Evolutionary conservation across 225 moss, liverwort and hornwort genomes (phyloP).

Genomic region (Asterella californica): DNA sequence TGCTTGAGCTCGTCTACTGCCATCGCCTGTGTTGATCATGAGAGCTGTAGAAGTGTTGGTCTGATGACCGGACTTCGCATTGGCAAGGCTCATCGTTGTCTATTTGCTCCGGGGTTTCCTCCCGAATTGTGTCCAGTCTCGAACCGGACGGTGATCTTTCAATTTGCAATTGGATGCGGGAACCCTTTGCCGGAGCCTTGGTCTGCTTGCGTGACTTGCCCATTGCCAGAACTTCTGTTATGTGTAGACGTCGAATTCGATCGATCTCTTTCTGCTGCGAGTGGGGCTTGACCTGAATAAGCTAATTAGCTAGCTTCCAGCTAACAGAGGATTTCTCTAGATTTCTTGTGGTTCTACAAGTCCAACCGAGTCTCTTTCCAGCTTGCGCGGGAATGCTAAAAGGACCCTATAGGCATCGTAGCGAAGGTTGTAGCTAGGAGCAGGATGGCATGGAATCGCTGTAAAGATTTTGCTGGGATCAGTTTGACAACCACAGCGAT

Average conservation of each 20-base stretch:
- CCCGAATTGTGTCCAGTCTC: slow-evolving; percentile 8
- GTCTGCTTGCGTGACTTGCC: slow-evolving; percentile 3
- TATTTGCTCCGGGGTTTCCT: slow-evolving; percentile 10
- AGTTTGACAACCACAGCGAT: background rate
- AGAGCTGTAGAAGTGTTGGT: background rate
- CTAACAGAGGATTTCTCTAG: too few relatives aligned
- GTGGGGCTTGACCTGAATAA: background rate
- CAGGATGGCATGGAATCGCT: background rate
- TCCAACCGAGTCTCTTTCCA: too few relatives aligned
- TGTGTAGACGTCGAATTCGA: background rate
- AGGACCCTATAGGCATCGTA: background rate
- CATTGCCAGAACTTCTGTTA: background rate
- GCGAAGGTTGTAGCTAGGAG: too few relatives aligned
- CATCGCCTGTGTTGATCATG: slow-evolving; percentile 16
- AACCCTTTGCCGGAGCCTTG: background rate
- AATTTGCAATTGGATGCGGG: too few relatives aligned
- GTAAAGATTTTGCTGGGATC: background rate
- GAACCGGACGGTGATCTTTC: slow-evolving; percentile 8
- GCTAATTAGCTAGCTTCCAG: background rate
- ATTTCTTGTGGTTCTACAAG: too few relatives aligned
- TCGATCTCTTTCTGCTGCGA: background rate
- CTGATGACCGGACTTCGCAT: slow-evolving; percentile 2
- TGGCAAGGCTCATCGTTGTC: slow-evolving; percentile 17
- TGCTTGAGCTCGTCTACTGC: background rate
- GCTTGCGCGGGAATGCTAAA: background rate